phyloP scores from a whole-genome alignment of 2,329 filamentous ascomycete genomes.

The Ophiostoma perfectum region DNA sequence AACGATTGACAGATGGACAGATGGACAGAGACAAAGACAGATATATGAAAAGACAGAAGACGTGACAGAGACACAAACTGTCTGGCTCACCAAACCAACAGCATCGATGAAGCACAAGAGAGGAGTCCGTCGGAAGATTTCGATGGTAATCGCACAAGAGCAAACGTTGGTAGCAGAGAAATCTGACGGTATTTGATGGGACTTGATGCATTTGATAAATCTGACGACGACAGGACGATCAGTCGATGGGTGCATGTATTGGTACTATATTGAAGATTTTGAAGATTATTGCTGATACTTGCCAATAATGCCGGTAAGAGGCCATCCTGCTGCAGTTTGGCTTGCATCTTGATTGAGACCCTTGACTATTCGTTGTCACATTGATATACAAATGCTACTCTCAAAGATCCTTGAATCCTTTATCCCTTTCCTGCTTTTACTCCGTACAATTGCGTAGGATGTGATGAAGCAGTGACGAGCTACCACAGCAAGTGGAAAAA shows the following conservation, averaged over 20 bases:
- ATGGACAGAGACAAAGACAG: not conserved
- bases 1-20: not conserved
- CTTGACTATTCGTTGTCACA: not conserved
- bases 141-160: not conserved
- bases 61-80: not conserved
- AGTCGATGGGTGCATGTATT: not conserved
- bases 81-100: not conserved
- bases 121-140: not conserved
- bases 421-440: not conserved
- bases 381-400: not conserved
- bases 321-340: not conserved
- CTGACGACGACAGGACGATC: not conserved
- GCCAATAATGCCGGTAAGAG: not conserved
- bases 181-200: not conserved
- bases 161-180: no score
- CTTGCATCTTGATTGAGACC: not conserved
- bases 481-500: conserved; percentile 8
- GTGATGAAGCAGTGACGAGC: not conserved
- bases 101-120: not conserved
- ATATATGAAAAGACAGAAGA: not conserved
- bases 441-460: not conserved
- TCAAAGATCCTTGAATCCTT: not conserved
- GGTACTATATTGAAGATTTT: not conserved
- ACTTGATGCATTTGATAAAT: not conserved
- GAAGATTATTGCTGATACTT: not conserved